These are phyloP conservation scores for Ormosia semicastrata DNA, from an alignment of 306 rosid species.

Conservation along the genomic window DNA sequence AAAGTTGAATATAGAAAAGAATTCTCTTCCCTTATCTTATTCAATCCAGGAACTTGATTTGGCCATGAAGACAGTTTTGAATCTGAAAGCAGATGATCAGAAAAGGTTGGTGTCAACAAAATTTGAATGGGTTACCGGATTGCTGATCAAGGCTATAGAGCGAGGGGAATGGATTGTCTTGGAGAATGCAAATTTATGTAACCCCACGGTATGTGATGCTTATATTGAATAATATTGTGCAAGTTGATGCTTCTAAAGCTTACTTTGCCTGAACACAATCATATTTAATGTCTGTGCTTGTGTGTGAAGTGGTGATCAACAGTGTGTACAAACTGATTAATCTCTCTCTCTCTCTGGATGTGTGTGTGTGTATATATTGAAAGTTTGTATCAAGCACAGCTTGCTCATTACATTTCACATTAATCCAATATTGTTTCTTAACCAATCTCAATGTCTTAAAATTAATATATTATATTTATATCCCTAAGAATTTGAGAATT, in stretches of 20 bases:
- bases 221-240: not conserved
- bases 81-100: constrained; percentile 54
- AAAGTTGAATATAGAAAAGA: constrained; percentile 38
- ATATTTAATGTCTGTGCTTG: not conserved
- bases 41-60: constrained; percentile 56
- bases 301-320: not conserved
- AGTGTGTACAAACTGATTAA: not conserved
- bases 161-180: constrained; percentile 93
- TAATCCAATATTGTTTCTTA: not conserved
- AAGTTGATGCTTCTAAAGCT: not conserved
- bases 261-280: not conserved
- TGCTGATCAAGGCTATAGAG: constrained; percentile 80
- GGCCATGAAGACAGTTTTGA: constrained; percentile 48
- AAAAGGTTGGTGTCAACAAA: constrained; percentile 55
- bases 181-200: constrained; percentile 93
- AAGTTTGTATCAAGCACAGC: not conserved
- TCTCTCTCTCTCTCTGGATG: not conserved
- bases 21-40: constrained; percentile 34
- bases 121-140: constrained; percentile 91
- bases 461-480: not conserved
- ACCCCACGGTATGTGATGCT: constrained; percentile 70
- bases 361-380: not conserved
- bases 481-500: too few species aligned
- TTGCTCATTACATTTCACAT: not conserved
- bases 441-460: not conserved